Evolutionary conservation across 208 protist species (phyloP).

Genomic region (Acanthamoeba castellanii): DNA sequence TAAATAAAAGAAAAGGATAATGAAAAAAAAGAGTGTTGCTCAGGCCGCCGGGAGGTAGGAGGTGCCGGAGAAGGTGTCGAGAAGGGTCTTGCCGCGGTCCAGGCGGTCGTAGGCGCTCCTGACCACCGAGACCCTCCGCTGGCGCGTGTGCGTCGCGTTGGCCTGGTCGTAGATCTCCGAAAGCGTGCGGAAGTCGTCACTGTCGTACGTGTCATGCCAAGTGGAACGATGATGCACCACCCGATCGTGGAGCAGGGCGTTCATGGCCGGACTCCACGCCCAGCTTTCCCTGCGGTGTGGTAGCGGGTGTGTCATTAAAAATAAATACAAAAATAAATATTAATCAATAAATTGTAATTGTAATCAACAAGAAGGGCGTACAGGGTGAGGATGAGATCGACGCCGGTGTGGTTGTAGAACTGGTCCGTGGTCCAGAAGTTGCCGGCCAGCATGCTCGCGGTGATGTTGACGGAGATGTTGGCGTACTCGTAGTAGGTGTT

Average conservation of each 20-base stretch:
- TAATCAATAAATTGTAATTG: too few species aligned
- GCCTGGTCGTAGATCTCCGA: background rate
- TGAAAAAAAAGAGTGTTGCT: too few species aligned
- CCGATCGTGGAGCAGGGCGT: background rate
- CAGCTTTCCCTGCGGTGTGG: background rate
- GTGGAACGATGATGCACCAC: background rate
- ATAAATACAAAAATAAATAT: background rate
- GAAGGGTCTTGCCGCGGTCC: background rate
- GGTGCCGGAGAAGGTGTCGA: background rate
- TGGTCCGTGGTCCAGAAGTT: background rate
- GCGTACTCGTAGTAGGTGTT: conserved; percentile 1
- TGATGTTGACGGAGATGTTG: background rate
- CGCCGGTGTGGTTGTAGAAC: conserved; percentile 36
- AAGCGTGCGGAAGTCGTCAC: background rate
- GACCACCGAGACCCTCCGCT: background rate
- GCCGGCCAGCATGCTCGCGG: conserved; percentile 4
- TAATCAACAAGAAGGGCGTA: background rate
- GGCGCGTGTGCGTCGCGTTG: background rate
- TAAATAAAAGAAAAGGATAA: too few species aligned
- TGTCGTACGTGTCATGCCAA: background rate
- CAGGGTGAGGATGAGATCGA: conserved; percentile 17
- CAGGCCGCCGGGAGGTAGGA: background rate
- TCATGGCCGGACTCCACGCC: conserved; percentile 20
- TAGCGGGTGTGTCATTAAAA: background rate
- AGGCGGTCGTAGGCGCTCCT: background rate